A percentile compares a stretch with the other conserved stretches of the same genome.
These are phyloP conservation scores for Acephala macrosclerotiorum DNA, from an alignment of 2,329 filamentous ascomycete genomes.

Conservation along the genomic window DNA sequence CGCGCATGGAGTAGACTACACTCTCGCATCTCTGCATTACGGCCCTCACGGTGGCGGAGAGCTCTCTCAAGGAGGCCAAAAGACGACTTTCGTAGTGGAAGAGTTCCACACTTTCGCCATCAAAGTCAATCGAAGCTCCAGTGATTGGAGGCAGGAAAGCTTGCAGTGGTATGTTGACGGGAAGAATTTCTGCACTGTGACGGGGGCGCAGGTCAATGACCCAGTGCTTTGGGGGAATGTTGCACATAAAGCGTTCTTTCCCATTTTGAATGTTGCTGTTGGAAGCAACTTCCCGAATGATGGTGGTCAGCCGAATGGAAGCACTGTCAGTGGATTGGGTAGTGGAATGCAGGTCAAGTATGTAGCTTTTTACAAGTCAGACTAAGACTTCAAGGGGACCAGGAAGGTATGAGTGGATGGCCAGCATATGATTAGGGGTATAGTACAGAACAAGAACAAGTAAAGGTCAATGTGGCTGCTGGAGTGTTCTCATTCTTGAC, in stretches of 20 bases:
- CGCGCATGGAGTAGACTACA: neutral
- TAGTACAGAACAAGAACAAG: no score
- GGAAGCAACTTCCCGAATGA: constrained; percentile 6
- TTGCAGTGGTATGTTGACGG: constrained; percentile 5
- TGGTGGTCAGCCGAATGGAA: constrained; percentile 1
- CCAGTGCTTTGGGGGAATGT: constrained; percentile 4
- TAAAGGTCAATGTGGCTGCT: no score
- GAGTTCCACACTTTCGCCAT: neutral
- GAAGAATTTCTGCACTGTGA: constrained; percentile 7
- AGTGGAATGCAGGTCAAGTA: constrained; percentile 4
- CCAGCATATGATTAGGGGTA: no score
- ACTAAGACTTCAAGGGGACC: no score
- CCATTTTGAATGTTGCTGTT: neutral
- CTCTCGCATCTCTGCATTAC: neutral
- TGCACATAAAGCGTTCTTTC: constrained; percentile 4
- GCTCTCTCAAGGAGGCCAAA: neutral
- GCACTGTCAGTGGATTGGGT: neutral
- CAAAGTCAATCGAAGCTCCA: neutral
- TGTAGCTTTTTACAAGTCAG: constrained; percentile 4
- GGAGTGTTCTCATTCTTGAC: no score
- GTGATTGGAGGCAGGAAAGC: constrained; percentile 3
- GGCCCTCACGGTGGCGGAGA: neutral
- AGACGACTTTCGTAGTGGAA: constrained; percentile 2
- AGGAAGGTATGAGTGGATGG: no score
- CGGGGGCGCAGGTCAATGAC: constrained; percentile 1